These are phyloP conservation scores for Tylopilus vinaceipallidus DNA, from an alignment of 768 basidiomycete genomes.

Conservation along the genomic window DNA sequence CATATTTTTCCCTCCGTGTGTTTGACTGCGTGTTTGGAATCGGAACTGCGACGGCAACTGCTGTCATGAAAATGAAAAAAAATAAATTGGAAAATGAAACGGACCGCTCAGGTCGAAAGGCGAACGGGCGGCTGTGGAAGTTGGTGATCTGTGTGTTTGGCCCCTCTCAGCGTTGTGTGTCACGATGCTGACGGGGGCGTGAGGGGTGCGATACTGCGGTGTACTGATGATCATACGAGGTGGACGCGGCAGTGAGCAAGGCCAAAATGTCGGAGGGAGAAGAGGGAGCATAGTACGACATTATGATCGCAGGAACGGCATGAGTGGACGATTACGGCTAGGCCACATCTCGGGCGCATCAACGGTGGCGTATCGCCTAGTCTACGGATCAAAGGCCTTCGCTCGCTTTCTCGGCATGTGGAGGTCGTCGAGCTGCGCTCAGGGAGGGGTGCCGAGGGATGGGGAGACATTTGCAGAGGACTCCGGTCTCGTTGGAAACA, in stretches of 20 bases:
- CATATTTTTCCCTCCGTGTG: not conserved
- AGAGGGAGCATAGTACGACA: too few relatives aligned
- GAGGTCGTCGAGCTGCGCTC: too few relatives aligned
- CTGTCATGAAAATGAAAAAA: not conserved
- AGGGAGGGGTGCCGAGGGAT: too few relatives aligned
- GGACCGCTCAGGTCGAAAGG: too few relatives aligned
- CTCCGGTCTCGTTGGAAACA: too few relatives aligned
- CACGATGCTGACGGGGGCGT: too few relatives aligned
- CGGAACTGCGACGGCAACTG: not conserved
- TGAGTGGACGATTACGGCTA: not conserved
- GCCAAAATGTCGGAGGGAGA: too few relatives aligned
- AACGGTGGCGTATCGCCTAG: slow-evolving; percentile 3
- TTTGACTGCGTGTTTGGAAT: not conserved
- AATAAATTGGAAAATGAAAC: too few relatives aligned
- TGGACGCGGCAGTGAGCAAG: not conserved
- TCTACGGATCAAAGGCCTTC: slow-evolving; percentile 11
- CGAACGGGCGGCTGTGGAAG: too few relatives aligned
- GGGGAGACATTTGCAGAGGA: too few relatives aligned
- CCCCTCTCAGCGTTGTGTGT: not conserved
- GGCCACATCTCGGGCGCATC: slow-evolving; percentile 4
- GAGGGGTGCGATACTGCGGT: too few relatives aligned
- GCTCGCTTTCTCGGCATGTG: slow-evolving; percentile 11
- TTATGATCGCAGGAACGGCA: not conserved
- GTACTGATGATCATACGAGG: not conserved
- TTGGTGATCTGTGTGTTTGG: not conserved